Base-by-base conservation (phyloP, 192 early-diverging fungal species). In the Mortierella antarctica region DNA sequence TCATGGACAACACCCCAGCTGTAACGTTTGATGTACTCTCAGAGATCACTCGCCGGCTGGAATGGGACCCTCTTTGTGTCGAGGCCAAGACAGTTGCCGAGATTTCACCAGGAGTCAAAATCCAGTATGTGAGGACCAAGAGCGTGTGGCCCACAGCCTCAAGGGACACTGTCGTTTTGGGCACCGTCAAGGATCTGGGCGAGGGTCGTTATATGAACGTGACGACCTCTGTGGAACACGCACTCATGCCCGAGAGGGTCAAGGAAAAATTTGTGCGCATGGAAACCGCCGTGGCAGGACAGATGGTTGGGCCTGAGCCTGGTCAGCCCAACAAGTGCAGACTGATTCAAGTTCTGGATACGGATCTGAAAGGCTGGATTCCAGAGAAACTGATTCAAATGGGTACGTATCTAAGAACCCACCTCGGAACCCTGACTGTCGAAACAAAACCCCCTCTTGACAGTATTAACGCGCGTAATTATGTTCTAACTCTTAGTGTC, bases 281-380 rank as follows among this genome's bases (percentile, higher is more conserved):
- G 73, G 70, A 83, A 40, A 76, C 70, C 20, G 74, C 65, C 39
- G 57, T 74, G 14, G 82, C 82, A 17, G 82, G 82, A 57, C 70
- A 76, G 46, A 71, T 83, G 49, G 58, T 83, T 6, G 56, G 54
- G 56, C 74, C 73, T 6, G 73, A 74, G 12, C 73, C 69, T 39
- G 73, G 70, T 42, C 53, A 76, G 15, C 73, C 82, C 31, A 72
- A 71, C 46, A 76, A 72, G 23, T 76, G 70, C 52, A 62, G 69
- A 14, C 40, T 83, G 39, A 48, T 73, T 12, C 82, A 83, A 44
- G 46, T 83, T 13, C 18, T 76, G 59, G 82, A 83, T 70, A 55
- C 73, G 0, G 74, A 83, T 69, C 53, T 75, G 57, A 83, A 83
- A 41, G 82, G 82, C 54, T 83, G 82, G 82, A 83, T 83, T 45